Evolutionary conservation across 331 rosid species (phyloP), one percentile per base, ranked within the genome.

Genomic region (Dryas integrifolia): DNA sequence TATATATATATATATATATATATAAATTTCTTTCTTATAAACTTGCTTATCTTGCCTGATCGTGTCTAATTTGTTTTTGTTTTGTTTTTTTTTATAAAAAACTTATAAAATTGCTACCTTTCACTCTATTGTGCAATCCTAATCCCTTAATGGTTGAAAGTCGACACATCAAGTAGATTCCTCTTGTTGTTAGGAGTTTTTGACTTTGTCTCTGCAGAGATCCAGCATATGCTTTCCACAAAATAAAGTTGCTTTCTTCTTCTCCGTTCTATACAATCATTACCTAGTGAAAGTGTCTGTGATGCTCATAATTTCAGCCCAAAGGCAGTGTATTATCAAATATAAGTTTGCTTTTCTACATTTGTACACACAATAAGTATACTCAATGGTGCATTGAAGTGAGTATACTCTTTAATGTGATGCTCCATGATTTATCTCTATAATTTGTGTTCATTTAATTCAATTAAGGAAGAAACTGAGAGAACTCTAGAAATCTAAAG

Each of bases 401-500:
- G 18, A 59, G 26, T 61, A 30, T 30, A 58, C 13, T 11, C 3
- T 41, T 39, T 39, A 45, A 18, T 10, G 7, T 12, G 44, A 45
- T 65, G 18, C 18, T 18, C 11, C 7, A 2, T 47, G 21, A 24
- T 26, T 45, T 65, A 45, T 65, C 41, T 49, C 26, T 26, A 5
- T 26, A 4, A 30, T 30, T 30, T 14, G 15, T 49, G 44, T 67
- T 52, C 7, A 60, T 59, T 59, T 48, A 35, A 35, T 72, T 59
- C 49, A 50, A 5, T 6, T 12, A 10, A 26, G 49, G 70, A 47
- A 72, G 39, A 62, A 30, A 50, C 21, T 38, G 60, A 68, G 48
- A 46, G 57, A 66, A 13, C 12, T 24, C 7, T 24, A 69, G 60
- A 69, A 48, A 69, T 52, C 30, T 39, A 69, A 62, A 30, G 26